These are phyloP conservation scores for Aureobasidium namibiae DNA, from an alignment of 2,329 filamentous ascomycete species.

Conservation along the genomic window DNA sequence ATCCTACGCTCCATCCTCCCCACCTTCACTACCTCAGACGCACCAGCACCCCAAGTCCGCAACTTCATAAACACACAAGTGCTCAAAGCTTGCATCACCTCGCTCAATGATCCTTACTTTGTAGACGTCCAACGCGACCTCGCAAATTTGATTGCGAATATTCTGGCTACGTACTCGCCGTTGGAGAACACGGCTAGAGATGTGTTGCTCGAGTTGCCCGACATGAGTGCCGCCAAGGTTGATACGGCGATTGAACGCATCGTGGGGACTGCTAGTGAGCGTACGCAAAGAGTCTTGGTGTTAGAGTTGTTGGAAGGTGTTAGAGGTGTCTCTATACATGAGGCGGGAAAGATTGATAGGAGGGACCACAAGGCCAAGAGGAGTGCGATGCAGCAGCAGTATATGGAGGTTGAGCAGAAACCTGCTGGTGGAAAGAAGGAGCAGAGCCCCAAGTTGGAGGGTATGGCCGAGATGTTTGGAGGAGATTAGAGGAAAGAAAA, in stretches of 20 bases:
- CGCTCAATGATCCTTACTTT: conserved; percentile 91
- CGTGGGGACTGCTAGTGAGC: conserved; percentile 38
- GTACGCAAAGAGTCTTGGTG: conserved; percentile 72
- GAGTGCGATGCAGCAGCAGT: conserved; percentile 29
- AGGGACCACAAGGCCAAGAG: conserved; percentile 19
- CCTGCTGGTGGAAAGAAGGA: conserved; percentile 28
- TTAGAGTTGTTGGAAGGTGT: conserved; percentile 79
- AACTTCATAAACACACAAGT: conserved; percentile 88
- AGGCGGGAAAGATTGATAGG: conserved; percentile 72
- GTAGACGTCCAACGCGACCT: conserved; percentile 93
- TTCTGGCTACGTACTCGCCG: conserved; percentile 67
- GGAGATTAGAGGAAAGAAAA: conserved; percentile 13
- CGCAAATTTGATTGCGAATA: conserved; percentile 76
- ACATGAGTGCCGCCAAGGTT: conserved; percentile 62
- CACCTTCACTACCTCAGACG: conserved; percentile 52
- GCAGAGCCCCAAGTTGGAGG: conserved; percentile 33
- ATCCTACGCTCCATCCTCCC: conserved; percentile 80
- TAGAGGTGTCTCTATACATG: conserved; percentile 83
- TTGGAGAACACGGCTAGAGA: conserved; percentile 62
- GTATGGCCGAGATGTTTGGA: conserved; percentile 39
- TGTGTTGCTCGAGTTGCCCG: conserved; percentile 72
- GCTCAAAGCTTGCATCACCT: conserved; percentile 80
- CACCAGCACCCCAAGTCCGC: conserved; percentile 57
- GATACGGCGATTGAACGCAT: conserved; percentile 39
- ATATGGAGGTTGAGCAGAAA: conserved; percentile 34